These are phyloP conservation scores for Dryas octopetala DNA, from an alignment of 306 rosid genomes.

Conservation along the genomic window DNA sequence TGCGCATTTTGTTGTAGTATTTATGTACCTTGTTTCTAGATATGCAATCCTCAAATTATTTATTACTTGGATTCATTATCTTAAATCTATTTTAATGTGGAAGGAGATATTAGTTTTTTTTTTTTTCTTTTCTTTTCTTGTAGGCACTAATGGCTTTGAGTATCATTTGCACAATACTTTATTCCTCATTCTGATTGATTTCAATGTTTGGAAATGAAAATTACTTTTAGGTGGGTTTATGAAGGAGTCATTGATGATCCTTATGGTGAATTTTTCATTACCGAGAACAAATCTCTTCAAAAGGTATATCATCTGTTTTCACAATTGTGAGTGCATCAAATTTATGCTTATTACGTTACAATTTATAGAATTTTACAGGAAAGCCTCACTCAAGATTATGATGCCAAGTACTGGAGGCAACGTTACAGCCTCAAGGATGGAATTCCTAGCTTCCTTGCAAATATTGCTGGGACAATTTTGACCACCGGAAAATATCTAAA, in stretches of 20 bases:
- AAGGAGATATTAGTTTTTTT: background rate
- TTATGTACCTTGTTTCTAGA: background rate
- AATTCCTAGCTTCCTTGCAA: constrained; percentile 90
- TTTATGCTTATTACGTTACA: constrained; percentile 28
- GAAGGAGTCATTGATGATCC: constrained; percentile 99
- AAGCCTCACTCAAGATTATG: constrained; percentile 89
- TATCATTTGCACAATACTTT: constrained; percentile 9
- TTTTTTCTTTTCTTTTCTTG: background rate
- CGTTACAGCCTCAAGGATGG: constrained; percentile 98
- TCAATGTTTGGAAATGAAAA: constrained; percentile 32
- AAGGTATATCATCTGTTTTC: constrained; percentile 51
- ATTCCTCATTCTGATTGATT: constrained; percentile 22
- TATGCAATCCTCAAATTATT: constrained; percentile 1
- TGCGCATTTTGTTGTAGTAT: background rate
- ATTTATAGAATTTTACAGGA: constrained; percentile 53
- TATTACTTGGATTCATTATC: background rate
- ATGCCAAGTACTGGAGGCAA: constrained; percentile 89
- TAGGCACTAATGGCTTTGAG: background rate
- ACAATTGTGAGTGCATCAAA: constrained; percentile 19
- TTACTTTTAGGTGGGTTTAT: constrained; percentile 77
- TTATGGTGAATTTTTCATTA: constrained; percentile 89
- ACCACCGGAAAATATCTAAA: constrained; percentile 96
- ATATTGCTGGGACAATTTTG: constrained; percentile 79
- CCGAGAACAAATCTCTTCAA: constrained; percentile 84
- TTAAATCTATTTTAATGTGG: constrained; percentile 1